Evolutionary conservation across 179 eudicot genomes (phyloP).

Genomic region (Beta corolliflora): DNA sequence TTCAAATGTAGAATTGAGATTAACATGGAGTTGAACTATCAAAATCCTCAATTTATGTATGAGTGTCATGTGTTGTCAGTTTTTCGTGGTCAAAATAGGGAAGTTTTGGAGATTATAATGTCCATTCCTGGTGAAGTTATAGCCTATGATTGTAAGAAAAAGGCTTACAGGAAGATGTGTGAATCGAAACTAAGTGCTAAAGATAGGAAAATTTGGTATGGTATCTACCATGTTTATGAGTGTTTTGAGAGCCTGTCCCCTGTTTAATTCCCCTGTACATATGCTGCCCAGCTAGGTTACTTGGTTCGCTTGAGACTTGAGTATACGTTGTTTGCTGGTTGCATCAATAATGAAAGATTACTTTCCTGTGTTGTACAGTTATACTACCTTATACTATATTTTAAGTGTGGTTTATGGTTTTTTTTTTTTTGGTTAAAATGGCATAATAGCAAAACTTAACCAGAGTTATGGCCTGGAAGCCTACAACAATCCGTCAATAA

Average conservation of each 20-base stretch:
- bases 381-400: no score
- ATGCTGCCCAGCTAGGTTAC: not conserved
- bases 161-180: slow-evolving; percentile 16
- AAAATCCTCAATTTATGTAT: not conserved
- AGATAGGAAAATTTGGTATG: slow-evolving; percentile 26
- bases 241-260: slow-evolving; percentile 23
- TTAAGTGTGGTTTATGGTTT: no score
- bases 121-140: slow-evolving; percentile 31
- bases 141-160: slow-evolving; percentile 26
- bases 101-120: slow-evolving; percentile 18
- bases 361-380: no score
- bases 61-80: slow-evolving; percentile 27
- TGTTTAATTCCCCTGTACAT: slow-evolving; percentile 4
- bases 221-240: slow-evolving; percentile 22
- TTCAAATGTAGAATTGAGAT: slow-evolving; percentile 21
- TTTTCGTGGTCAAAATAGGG: slow-evolving; percentile 6
- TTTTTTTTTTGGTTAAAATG: no score
- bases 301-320: not conserved
- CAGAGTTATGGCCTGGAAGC: no score
- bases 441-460: no score
- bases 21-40: not conserved
- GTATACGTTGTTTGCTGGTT: not conserved
- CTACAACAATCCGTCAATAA: no score
- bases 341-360: no score
- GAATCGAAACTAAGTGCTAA: slow-evolving; percentile 6